A percentile compares a stretch with the other conserved stretches of the same genome.
Conservation (phyloP, 306 rosid genomes). For the Coriaria nepalensis region DNA sequence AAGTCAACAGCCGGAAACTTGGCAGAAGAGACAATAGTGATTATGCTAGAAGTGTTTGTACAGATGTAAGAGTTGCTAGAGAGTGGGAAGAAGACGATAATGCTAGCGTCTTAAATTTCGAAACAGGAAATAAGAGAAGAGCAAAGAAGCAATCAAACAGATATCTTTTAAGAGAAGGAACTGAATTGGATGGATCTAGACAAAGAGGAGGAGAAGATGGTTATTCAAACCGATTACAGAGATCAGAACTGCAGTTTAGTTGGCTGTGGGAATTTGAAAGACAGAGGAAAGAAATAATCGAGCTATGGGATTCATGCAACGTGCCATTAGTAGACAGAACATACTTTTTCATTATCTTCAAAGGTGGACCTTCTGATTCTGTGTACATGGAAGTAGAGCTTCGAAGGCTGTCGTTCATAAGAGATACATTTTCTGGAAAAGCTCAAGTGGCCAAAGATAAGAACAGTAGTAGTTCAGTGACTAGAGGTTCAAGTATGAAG, state of each 20-base stretch:
- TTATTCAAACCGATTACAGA: constrained; percentile 8
- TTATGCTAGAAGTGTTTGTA: constrained; percentile 6
- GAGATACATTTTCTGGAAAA: constrained; percentile 36
- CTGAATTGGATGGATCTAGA: constrained; percentile 1
- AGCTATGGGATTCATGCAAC: constrained; percentile 69
- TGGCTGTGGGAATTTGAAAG: constrained; percentile 39
- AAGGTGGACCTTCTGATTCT: constrained; percentile 65
- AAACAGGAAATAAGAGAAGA: constrained; percentile 19
- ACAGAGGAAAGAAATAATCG: constrained; percentile 43
- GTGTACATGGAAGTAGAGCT: constrained; percentile 68
- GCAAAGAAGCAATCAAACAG: constrained; percentile 19
- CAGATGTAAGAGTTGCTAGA: constrained; percentile 5
- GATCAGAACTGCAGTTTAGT: constrained; percentile 6
- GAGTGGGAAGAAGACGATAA: constrained; percentile 43
- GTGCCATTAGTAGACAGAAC: constrained; percentile 72
- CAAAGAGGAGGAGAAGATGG: constrained; percentile 18
- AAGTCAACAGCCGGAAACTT: constrained; percentile 17
- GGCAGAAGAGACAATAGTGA: constrained; percentile 20
- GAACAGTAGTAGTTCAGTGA: constrained; percentile 12
- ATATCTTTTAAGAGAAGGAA: constrained; percentile 21
- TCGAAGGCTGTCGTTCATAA: constrained; percentile 58
- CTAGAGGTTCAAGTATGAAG: constrained; percentile 49
- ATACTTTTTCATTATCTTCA: constrained; percentile 63
- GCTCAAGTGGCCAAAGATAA: constrained; percentile 12
- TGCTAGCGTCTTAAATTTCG: constrained; percentile 46